phyloP scores from a whole-genome alignment of 768 basidiomycete species.

The Cyclocybe cylindracea region DNA sequence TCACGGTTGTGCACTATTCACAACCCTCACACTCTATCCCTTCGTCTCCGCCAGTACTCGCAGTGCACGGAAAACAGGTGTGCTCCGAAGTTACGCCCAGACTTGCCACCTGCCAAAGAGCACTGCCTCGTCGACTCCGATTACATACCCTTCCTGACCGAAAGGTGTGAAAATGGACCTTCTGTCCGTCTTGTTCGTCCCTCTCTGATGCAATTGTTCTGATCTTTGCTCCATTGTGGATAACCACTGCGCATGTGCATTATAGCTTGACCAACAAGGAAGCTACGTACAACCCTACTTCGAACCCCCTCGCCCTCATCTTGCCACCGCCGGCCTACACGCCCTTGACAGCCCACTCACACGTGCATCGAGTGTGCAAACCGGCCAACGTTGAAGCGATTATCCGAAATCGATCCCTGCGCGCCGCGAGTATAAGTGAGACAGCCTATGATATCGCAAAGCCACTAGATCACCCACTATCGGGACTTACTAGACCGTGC shows the following conservation, averaged over 20 bases:
- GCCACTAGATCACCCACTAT: too few species aligned
- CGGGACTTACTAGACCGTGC: too few species aligned
- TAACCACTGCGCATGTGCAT: slow-evolving; percentile 7
- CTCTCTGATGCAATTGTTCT: slow-evolving; percentile 14
- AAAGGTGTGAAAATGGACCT: slow-evolving; percentile 16
- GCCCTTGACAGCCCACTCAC: background rate
- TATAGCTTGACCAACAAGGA: background rate
- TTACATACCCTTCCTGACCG: background rate
- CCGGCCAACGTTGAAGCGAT: background rate
- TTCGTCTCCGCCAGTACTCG: too few species aligned
- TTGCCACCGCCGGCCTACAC: too few species aligned
- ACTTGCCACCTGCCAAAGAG: slow-evolving; percentile 12
- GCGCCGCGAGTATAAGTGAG: too few species aligned
- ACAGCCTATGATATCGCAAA: too few species aligned
- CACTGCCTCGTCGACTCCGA: slow-evolving; percentile 17
- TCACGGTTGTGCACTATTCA: too few species aligned
- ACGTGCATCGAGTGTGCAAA: background rate
- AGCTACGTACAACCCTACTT: too few species aligned
- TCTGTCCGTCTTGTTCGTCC: slow-evolving; percentile 5
- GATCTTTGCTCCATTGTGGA: slow-evolving; percentile 9
- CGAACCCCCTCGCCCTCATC: too few species aligned
- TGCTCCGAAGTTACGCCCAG: background rate
- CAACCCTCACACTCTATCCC: too few species aligned
- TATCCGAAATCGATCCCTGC: too few species aligned
- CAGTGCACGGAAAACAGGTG: background rate